A percentile compares a stretch with the other conserved stretches of the same genome.
These are phyloP conservation scores for Turritis glabra DNA, from an alignment of 345 rosid species.

Conservation along the genomic window DNA sequence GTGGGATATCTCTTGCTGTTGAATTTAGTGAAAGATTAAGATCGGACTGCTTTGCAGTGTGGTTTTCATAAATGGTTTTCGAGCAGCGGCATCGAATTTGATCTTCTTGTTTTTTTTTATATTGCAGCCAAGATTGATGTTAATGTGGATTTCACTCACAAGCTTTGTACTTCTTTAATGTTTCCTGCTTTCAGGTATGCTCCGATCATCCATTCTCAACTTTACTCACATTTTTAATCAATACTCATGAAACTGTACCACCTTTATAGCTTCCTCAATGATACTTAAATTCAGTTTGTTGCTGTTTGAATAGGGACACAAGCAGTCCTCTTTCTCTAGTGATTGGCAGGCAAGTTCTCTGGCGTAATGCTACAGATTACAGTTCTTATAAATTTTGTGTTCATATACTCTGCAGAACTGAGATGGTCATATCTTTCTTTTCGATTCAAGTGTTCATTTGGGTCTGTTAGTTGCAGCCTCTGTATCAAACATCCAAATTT, in stretches of 20 bases:
- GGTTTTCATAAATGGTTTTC: not conserved
- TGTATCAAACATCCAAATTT: slow-evolving; percentile 91
- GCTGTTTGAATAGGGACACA: slow-evolving; percentile 48
- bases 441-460: slow-evolving; percentile 8
- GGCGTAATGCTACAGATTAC: not conserved
- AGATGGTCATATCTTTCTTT: not conserved
- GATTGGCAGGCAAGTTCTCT: slow-evolving; percentile 72
- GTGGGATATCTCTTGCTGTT: not conserved
- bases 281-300: not conserved
- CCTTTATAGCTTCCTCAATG: not conserved
- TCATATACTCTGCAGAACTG: not conserved
- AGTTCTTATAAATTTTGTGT: not conserved
- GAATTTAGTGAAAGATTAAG: not conserved
- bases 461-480: slow-evolving; percentile 56
- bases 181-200: slow-evolving; percentile 76
- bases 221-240: not conserved
- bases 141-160: slow-evolving; percentile 94
- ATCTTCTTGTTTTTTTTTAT: not conserved
- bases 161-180: slow-evolving; percentile 88
- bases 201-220: not conserved
- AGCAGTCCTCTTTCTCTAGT: slow-evolving; percentile 83
- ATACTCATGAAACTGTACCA: not conserved
- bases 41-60: not conserved
- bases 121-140: slow-evolving; percentile 94
- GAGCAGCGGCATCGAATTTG: not conserved